These are phyloP conservation scores for Citrus glauca DNA, from an alignment of 345 rosid genomes.

Conservation along the genomic window DNA sequence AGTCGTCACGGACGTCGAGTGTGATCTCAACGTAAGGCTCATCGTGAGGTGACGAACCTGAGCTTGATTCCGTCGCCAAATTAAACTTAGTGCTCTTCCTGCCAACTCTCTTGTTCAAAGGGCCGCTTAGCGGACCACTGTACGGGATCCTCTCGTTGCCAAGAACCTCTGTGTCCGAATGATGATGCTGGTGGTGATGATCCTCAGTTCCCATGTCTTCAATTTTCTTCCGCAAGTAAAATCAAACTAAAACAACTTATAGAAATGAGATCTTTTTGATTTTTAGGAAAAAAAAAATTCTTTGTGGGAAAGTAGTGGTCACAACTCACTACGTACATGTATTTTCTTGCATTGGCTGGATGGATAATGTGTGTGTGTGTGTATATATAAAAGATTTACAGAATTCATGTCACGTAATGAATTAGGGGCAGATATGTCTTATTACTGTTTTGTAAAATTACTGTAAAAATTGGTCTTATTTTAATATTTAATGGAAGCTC, in stretches of 20 bases:
- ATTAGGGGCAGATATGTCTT: too few relatives aligned
- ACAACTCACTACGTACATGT: neutral
- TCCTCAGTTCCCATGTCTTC: conserved; percentile 21
- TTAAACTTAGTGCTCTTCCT: conserved; percentile 39
- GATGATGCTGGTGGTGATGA: conserved; percentile 27
- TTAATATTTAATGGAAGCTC: too few relatives aligned
- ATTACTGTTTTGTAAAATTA: too few relatives aligned
- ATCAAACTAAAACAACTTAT: too few relatives aligned
- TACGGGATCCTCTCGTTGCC: conserved; percentile 21
- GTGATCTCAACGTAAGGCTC: conserved; percentile 39
- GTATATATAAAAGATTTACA: too few relatives aligned
- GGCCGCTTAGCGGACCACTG: conserved; percentile 53
- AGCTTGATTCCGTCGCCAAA: conserved; percentile 19
- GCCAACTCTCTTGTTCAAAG: conserved; percentile 39
- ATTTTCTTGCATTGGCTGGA: neutral
- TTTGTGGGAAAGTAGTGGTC: neutral
- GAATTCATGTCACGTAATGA: too few relatives aligned
- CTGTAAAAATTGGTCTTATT: too few relatives aligned
- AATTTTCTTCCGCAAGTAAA: neutral
- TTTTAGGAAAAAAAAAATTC: neutral
- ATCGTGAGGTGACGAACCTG: conserved; percentile 1
- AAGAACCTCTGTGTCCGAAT: conserved; percentile 41
- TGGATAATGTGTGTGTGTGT: too few relatives aligned
- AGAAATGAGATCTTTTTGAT: neutral
- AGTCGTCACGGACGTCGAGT: conserved; percentile 40